phyloP scores from a whole-genome alignment of 2,329 filamentous ascomycete species.

The Penicillium sp. region DNA sequence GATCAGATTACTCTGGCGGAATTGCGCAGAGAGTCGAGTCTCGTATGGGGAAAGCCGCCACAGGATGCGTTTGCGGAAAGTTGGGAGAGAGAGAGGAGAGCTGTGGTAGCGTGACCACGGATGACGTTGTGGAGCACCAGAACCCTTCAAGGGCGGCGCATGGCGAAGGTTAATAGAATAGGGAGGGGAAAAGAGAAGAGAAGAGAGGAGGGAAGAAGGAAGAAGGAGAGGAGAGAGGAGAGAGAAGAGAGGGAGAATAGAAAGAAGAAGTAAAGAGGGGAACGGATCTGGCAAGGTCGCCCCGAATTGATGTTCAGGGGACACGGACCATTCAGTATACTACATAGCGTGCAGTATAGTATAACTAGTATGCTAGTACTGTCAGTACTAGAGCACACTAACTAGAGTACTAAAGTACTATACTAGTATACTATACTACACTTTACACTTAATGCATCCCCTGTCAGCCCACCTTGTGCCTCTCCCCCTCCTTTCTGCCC shows the following conservation, averaged over 20 bases:
- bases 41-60: neutral
- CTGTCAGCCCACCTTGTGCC: slow-evolving; percentile 18
- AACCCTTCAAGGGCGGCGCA: slow-evolving; percentile 34
- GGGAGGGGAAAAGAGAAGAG: slow-evolving; percentile 15
- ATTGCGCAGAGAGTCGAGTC: too few relatives aligned
- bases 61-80: neutral
- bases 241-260: slow-evolving; percentile 10
- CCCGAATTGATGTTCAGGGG: slow-evolving; percentile 27
- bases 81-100: slow-evolving; percentile 7
- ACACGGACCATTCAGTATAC: slow-evolving; percentile 26
- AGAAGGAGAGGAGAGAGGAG: slow-evolving; percentile 11
- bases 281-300: slow-evolving; percentile 32
- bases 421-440: too few relatives aligned
- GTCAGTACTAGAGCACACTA: neutral
- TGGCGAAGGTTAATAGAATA: slow-evolving; percentile 17
- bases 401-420: too few relatives aligned
- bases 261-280: slow-evolving; percentile 9
- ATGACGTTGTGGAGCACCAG: slow-evolving; percentile 37
- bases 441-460: too few relatives aligned
- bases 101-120: slow-evolving; percentile 36
- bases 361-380: neutral
- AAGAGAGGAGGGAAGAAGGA: slow-evolving; percentile 1
- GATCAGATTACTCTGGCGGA: too few relatives aligned
- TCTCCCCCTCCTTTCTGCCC: neutral
- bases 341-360: neutral